Conservation (phyloP, 2,329 filamentous ascomycete genomes). For the Pestalotiopsis sp. region DNA sequence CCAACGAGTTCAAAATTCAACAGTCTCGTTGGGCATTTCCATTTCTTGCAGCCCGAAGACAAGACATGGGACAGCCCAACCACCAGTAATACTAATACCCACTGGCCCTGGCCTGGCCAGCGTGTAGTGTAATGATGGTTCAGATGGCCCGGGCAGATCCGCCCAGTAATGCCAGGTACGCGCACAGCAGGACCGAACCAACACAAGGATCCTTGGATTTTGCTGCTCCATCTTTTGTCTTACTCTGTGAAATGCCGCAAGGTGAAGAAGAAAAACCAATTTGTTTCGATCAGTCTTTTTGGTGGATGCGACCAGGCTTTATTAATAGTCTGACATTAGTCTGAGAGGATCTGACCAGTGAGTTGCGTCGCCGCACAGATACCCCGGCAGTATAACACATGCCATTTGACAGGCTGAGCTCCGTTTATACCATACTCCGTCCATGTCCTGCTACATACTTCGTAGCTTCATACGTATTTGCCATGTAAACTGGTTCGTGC, state of each 20-base stretch:
- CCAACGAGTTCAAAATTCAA: not conserved
- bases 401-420: not conserved
- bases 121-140: not conserved
- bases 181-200: not conserved
- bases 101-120: not conserved
- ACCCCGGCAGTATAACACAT: not conserved
- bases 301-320: not conserved
- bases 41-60: no score
- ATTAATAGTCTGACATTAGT: not conserved
- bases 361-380: not conserved
- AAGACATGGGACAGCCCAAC: not conserved
- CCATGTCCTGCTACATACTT: no score
- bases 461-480: no score
- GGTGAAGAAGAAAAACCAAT: not conserved
- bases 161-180: not conserved
- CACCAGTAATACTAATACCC: not conserved
- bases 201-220: not conserved
- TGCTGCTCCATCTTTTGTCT: not conserved
- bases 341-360: not conserved
- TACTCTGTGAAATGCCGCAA: not conserved
- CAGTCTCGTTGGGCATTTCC: not conserved
- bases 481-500: no score
- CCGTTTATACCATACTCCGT: not conserved
- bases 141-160: not conserved
- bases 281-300: not conserved